These are phyloP conservation scores for Euphorbia corollata DNA, from an alignment of 441 rosid genomes.

Conservation along the genomic window DNA sequence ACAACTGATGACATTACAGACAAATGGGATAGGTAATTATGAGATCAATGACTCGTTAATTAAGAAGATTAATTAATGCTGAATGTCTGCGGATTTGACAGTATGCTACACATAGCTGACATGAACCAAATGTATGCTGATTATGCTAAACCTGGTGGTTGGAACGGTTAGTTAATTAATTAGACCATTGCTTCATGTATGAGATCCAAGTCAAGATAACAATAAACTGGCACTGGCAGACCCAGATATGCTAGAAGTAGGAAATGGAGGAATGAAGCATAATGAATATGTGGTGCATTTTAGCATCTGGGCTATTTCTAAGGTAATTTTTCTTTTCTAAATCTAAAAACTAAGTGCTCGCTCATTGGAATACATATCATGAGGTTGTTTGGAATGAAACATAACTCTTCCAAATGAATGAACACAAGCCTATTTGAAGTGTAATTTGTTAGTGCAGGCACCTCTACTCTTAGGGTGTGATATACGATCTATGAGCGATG, in stretches of 20 bases:
- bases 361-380: no score
- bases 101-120: slow-evolving; percentile 31
- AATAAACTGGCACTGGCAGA: slow-evolving; percentile 16
- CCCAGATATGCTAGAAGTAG: slow-evolving; percentile 56
- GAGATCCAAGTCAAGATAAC: no score
- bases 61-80: no score
- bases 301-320: slow-evolving; percentile 46
- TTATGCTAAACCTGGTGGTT: slow-evolving; percentile 43
- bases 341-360: no score
- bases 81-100: neutral
- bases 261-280: slow-evolving; percentile 40
- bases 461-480: slow-evolving; percentile 45
- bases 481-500: slow-evolving; percentile 25
- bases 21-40: slow-evolving; percentile 32
- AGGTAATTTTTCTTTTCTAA: slow-evolving; percentile 17
- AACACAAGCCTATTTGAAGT: no score
- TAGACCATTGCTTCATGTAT: neutral
- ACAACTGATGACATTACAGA: slow-evolving; percentile 43
- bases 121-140: slow-evolving; percentile 37
- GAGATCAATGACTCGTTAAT: no score
- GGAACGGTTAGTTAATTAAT: slow-evolving; percentile 34
- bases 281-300: slow-evolving; percentile 40
- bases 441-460: slow-evolving; percentile 23
- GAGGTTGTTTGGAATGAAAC: no score
- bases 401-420: no score